Conservation (phyloP, 106 monocot species). For the Vanilla planifolia region DNA sequence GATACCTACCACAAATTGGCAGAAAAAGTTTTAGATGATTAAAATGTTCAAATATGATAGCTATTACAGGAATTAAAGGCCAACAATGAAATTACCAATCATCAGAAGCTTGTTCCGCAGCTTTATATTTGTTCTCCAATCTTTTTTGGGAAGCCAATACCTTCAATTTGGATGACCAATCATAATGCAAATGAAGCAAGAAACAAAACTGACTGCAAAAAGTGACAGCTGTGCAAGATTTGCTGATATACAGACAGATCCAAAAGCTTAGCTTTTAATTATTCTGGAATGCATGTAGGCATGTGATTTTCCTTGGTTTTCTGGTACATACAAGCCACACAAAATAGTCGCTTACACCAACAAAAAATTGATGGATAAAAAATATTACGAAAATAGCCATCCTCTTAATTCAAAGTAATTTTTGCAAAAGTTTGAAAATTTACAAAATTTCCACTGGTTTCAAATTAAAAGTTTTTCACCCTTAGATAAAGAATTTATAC, state of each 20-base stretch:
- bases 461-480: no score
- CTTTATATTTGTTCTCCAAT: slow-evolving; percentile 92
- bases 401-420: background rate
- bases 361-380: background rate
- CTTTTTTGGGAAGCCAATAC: slow-evolving; percentile 95
- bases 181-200: background rate
- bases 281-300: background rate
- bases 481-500: background rate
- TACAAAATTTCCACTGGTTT: no score
- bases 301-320: background rate
- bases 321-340: background rate
- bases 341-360: background rate
- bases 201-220: slow-evolving; percentile 2
- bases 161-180: slow-evolving; percentile 28
- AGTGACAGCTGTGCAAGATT: background rate
- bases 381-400: background rate
- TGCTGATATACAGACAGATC: background rate
- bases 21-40: background rate
- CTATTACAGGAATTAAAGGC: background rate
- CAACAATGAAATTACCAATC: slow-evolving; percentile 55
- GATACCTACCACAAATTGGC: slow-evolving; percentile 47
- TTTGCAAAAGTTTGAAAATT: no score
- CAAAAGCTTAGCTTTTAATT: background rate
- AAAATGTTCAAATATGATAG: slow-evolving; percentile 1
- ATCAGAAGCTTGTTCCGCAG: slow-evolving; percentile 82